Evolutionary conservation across 257 asterid genomes (phyloP).

Genomic region (Przewalskia tangutica): DNA sequence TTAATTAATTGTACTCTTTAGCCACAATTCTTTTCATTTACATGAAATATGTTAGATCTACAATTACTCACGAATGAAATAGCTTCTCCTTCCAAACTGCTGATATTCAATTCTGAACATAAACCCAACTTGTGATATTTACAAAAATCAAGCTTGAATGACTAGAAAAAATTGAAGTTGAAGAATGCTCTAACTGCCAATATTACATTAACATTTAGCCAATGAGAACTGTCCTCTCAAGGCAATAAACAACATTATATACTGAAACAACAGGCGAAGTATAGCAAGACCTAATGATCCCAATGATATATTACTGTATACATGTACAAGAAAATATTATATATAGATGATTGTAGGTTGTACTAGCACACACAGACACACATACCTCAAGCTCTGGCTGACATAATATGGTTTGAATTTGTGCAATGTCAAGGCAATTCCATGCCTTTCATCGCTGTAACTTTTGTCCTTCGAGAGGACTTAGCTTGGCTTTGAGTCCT

Average conservation of each 20-base stretch:
- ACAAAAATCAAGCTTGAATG: not conserved
- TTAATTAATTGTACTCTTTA: not conserved
- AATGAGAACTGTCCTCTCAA: not conserved
- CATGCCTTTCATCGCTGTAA: not conserved
- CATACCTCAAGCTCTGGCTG: conserved; percentile 7
- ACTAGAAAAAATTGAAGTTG: not conserved
- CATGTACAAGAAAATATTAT: not conserved
- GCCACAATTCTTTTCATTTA: not conserved
- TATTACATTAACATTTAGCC: conserved; percentile 2
- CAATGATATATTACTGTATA: not conserved
- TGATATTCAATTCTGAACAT: not conserved
- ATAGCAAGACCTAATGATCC: not conserved
- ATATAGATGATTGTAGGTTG: not conserved
- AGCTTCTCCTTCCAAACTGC: not conserved
- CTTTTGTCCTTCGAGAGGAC: not conserved
- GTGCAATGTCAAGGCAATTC: not conserved
- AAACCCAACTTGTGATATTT: not conserved
- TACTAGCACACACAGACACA: not conserved
- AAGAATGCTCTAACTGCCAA: conserved; percentile 3
- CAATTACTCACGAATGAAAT: not conserved
- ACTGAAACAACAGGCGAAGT: not conserved
- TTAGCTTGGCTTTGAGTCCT: conserved; percentile 15
- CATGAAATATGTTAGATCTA: not conserved
- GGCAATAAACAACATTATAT: conserved; percentile 5
- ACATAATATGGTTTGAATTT: not conserved